Conservation (phyloP, 2,329 filamentous ascomycete genomes). For the Sporothrix mexicana region DNA sequence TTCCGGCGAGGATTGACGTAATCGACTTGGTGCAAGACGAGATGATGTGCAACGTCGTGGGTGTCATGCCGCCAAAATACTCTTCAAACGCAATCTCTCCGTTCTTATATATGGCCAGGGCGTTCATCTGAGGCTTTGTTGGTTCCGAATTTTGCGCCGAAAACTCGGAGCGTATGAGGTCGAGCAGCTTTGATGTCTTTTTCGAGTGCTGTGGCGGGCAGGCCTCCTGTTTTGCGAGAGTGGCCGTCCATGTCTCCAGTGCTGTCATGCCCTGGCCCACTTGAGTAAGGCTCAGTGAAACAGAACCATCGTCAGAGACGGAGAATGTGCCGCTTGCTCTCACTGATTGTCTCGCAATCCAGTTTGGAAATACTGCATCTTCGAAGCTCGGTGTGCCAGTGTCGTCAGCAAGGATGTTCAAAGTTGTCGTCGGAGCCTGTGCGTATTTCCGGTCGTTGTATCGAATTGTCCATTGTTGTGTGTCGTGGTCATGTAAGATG, state of each 20-base stretch:
- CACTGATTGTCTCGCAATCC: background rate
- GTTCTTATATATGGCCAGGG: background rate
- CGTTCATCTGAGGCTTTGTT: slow-evolving; percentile 16
- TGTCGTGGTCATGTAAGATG: too few relatives aligned
- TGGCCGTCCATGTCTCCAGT: background rate
- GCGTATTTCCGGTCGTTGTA: slow-evolving; percentile 14
- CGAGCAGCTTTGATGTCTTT: background rate
- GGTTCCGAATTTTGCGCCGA: background rate
- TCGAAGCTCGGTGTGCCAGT: background rate
- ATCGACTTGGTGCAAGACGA: slow-evolving; percentile 27
- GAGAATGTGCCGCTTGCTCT: background rate
- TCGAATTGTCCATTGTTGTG: background rate
- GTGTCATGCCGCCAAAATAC: slow-evolving; percentile 28
- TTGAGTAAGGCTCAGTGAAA: background rate
- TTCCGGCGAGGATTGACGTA: background rate
- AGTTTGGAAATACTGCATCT: background rate
- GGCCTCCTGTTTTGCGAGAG: background rate
- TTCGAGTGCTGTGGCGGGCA: background rate
- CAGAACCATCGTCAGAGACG: background rate
- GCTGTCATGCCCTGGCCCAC: slow-evolving; percentile 15
- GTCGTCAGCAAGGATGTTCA: background rate
- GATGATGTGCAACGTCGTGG: background rate
- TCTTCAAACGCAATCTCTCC: background rate
- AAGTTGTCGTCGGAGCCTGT: background rate
- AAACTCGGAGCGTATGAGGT: background rate